Evolutionary conservation across 2,329 filamentous ascomycete genomes (phyloP).

Genomic region (Cyanodermella asteris): DNA sequence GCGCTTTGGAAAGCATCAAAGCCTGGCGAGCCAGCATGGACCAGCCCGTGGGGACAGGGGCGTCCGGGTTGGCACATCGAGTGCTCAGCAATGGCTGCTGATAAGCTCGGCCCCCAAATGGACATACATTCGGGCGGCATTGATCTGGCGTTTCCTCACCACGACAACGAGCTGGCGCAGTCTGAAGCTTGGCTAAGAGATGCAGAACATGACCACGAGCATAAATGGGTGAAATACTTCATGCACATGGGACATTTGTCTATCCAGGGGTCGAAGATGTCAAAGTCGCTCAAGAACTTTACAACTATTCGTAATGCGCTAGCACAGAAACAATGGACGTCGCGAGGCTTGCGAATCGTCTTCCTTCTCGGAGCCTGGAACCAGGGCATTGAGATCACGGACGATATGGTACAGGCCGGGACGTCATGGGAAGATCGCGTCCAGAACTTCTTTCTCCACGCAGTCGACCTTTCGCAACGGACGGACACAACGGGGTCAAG

Average conservation of each 20-base stretch:
- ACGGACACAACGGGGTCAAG: slow-evolving; percentile 6
- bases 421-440: slow-evolving; percentile 62
- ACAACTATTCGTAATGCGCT: slow-evolving; percentile 78
- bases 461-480: slow-evolving; percentile 27
- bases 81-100: slow-evolving; percentile 87
- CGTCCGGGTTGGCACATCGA: slow-evolving; percentile 94
- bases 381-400: slow-evolving; percentile 75
- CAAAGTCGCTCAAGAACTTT: slow-evolving; percentile 88
- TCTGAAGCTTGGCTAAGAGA: slow-evolving; percentile 48
- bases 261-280: slow-evolving; percentile 87
- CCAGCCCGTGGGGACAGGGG: slow-evolving; percentile 67
- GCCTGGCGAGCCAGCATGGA: slow-evolving; percentile 77
- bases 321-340: slow-evolving; percentile 44
- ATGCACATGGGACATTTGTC: slow-evolving; percentile 83
- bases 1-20: slow-evolving; percentile 88
- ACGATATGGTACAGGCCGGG: slow-evolving; percentile 54
- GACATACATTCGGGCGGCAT: slow-evolving; percentile 89
- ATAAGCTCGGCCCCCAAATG: slow-evolving; percentile 63
- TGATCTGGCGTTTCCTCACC: slow-evolving; percentile 77
- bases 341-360: slow-evolving; percentile 60
- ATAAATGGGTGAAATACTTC: slow-evolving; percentile 88
- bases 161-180: slow-evolving; percentile 81
- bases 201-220: slow-evolving; percentile 19
- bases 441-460: slow-evolving; percentile 39
- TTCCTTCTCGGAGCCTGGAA: slow-evolving; percentile 81